Evolutionary conservation across 148 eudicot species (phyloP).

Genomic region (Vaccinium darrowii): DNA sequence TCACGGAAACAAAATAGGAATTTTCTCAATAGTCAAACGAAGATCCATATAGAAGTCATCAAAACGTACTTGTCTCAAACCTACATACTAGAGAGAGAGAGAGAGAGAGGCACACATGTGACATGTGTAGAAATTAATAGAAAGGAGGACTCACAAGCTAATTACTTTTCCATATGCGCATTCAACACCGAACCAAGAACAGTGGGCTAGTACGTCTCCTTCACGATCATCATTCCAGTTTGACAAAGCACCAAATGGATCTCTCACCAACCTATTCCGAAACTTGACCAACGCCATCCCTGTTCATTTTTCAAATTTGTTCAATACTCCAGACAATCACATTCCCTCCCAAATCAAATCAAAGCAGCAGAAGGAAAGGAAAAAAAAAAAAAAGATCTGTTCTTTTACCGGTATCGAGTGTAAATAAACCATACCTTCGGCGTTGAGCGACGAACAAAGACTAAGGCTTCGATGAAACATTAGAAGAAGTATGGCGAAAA

Average conservation of each 20-base stretch:
- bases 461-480: conserved; percentile 16
- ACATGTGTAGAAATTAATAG: background rate
- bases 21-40: background rate
- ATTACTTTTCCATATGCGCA: conserved; percentile 56
- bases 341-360: background rate
- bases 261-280: conserved; percentile 48
- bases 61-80: background rate
- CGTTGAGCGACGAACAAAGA: conserved; percentile 31
- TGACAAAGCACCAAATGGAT: conserved; percentile 62
- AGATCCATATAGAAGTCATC: background rate
- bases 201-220: conserved; percentile 31
- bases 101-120: too few species aligned
- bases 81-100: background rate
- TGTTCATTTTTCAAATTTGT: conserved; percentile 23
- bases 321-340: background rate
- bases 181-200: conserved; percentile 68
- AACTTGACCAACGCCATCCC: conserved; percentile 62
- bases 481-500: conserved; percentile 18
- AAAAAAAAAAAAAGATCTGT: background rate
- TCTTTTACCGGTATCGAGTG: background rate
- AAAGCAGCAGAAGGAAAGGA: too few species aligned
- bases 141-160: conserved; percentile 42
- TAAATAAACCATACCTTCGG: conserved; percentile 25
- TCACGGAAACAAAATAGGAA: background rate
- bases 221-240: conserved; percentile 37